Conservation (phyloP, 2,329 filamentous ascomycete species). For the Colletotrichum liaoningense region DNA sequence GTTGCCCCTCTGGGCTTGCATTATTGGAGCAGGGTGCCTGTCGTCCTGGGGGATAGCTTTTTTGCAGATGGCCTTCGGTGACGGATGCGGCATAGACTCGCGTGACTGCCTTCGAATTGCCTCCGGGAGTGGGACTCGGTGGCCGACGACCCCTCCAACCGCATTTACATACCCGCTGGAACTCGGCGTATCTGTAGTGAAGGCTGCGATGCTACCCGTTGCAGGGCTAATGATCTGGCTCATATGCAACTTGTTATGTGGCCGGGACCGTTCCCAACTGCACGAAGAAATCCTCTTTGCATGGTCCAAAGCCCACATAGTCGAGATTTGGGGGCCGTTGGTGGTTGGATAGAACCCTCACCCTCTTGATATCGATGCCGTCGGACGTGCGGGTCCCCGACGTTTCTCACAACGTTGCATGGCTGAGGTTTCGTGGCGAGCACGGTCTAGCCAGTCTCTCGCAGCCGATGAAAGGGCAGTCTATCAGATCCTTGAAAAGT, state of each 20-base stretch:
- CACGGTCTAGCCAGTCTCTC: background rate
- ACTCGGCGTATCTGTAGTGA: background rate
- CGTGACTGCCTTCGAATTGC: constrained; percentile 11
- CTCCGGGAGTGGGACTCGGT: constrained; percentile 9
- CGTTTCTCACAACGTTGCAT: background rate
- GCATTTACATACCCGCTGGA: constrained; percentile 2
- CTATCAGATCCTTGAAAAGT: background rate
- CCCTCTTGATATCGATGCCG: background rate
- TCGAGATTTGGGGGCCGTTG: background rate
- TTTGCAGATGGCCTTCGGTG: constrained; percentile 8
- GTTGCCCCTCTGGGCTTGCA: background rate
- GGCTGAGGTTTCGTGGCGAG: background rate
- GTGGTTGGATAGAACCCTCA: background rate
- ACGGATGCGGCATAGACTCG: constrained; percentile 24
- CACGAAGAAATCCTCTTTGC: background rate
- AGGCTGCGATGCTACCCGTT: background rate
- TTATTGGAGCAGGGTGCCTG: background rate
- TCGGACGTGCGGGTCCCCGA: background rate
- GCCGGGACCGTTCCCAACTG: background rate
- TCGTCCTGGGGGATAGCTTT: background rate
- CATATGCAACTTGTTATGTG: constrained; percentile 3
- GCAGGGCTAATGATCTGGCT: background rate
- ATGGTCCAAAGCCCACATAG: background rate
- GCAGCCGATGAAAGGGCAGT: background rate
- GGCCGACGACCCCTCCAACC: constrained; percentile 8